A percentile compares a stretch with the other conserved stretches of the same genome.
These are phyloP conservation scores for Chrysoporthe cubensis DNA, from an alignment of 2,329 filamentous ascomycete genomes.

Conservation along the genomic window DNA sequence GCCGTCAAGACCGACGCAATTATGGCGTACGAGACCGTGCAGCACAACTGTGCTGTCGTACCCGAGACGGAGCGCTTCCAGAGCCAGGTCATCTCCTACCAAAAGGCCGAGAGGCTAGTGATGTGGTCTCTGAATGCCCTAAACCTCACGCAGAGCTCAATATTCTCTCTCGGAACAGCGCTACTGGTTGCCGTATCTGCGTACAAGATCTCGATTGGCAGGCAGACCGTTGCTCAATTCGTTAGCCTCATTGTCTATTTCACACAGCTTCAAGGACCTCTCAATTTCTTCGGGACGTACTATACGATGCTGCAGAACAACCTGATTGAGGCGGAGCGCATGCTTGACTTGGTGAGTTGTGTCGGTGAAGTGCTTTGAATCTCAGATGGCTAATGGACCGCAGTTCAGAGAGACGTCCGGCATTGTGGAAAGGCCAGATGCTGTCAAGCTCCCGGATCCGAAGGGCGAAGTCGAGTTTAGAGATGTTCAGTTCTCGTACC, in stretches of 20 bases:
- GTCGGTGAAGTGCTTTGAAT: too few relatives aligned
- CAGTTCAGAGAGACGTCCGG: slow-evolving; percentile 49
- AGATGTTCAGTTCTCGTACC: slow-evolving; percentile 49
- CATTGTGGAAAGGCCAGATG: slow-evolving; percentile 47
- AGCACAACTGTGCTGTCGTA: slow-evolving; percentile 65
- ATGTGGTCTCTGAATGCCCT: slow-evolving; percentile 60
- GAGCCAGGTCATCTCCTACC: slow-evolving; percentile 59
- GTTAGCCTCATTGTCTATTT: slow-evolving; percentile 62
- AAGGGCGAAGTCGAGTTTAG: slow-evolving; percentile 47
- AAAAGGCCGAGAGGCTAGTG: slow-evolving; percentile 60
- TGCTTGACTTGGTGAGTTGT: slow-evolving; percentile 42
- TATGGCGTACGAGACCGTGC: slow-evolving; percentile 60
- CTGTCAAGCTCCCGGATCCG: slow-evolving; percentile 37
- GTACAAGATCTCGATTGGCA: slow-evolving; percentile 61
- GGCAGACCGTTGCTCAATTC: slow-evolving; percentile 60
- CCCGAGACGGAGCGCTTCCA: slow-evolving; percentile 63
- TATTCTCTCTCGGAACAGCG: slow-evolving; percentile 65
- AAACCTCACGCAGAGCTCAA: slow-evolving; percentile 65
- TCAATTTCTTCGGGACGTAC: slow-evolving; percentile 63
- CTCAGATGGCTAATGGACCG: neutral
- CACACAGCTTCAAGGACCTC: slow-evolving; percentile 62
- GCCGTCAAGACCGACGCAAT: slow-evolving; percentile 54
- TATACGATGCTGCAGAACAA: slow-evolving; percentile 52
- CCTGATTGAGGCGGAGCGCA: slow-evolving; percentile 50
- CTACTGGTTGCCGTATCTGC: slow-evolving; percentile 65